These are phyloP conservation scores for Agaricus blazei DNA, from an alignment of 768 basidiomycete genomes.

Conservation along the genomic window DNA sequence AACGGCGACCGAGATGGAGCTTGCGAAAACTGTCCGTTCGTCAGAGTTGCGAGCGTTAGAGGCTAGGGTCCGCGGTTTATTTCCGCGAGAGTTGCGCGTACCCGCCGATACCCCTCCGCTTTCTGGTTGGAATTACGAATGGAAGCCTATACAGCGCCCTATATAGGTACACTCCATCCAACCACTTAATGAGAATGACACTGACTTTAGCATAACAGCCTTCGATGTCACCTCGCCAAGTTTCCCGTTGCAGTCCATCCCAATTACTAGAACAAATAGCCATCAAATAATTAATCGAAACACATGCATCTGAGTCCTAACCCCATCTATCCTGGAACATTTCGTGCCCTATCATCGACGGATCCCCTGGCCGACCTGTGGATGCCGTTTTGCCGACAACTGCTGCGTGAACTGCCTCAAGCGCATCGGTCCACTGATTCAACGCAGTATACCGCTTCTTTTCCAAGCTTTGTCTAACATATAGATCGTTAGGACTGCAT, in stretches of 20 bases:
- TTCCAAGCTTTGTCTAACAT: conserved; percentile 73
- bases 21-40: conserved; percentile 56
- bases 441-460: conserved; percentile 81
- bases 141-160: conserved; percentile 61
- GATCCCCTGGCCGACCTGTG: conserved; percentile 30
- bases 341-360: conserved; percentile 25
- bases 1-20: conserved; percentile 49
- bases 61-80: conserved; percentile 72
- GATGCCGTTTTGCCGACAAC: conserved; percentile 69
- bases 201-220: not conserved
- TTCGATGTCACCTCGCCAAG: too few species aligned
- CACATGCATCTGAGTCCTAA: conserved; percentile 10
- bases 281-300: conserved; percentile 4
- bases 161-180: conserved; percentile 22
- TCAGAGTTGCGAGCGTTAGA: conserved; percentile 69
- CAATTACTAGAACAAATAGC: conserved; percentile 15
- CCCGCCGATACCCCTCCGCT: conserved; percentile 83
- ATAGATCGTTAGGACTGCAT: not conserved
- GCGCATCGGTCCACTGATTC: conserved; percentile 76
- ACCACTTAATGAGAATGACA: not conserved
- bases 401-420: conserved; percentile 71
- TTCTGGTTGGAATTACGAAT: conserved; percentile 85
- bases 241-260: conserved; percentile 12
- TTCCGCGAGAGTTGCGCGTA: conserved; percentile 82
- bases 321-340: conserved; percentile 34